Conservation (phyloP, 495 filamentous ascomycete species). For the Podospora sp. region DNA sequence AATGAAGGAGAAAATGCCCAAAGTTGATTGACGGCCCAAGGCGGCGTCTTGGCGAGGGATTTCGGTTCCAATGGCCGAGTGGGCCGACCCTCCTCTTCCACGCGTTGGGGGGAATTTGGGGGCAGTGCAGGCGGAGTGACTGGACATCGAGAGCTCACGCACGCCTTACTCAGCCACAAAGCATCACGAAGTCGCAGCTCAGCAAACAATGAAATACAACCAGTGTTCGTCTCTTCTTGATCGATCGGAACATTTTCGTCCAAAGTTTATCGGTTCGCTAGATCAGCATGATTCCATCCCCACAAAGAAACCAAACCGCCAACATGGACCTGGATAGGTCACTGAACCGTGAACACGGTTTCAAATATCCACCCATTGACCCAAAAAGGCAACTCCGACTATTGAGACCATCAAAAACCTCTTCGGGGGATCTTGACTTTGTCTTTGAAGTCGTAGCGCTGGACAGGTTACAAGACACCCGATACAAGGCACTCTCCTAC, state of each 20-base stretch:
- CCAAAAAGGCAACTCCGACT: not conserved
- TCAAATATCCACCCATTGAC: not conserved
- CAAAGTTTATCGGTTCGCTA: not conserved
- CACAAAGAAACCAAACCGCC: not conserved
- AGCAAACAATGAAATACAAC: not conserved
- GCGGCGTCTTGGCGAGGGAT: not conserved
- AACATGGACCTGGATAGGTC: not conserved
- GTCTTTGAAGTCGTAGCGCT: not conserved
- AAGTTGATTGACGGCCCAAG: not conserved
- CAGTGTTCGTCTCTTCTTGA: not conserved
- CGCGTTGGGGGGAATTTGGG: not conserved
- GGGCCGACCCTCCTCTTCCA: not conserved
- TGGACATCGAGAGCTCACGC: not conserved
- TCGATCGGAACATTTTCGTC: not conserved
- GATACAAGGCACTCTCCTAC: conserved; percentile 4
- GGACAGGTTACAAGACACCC: not conserved
- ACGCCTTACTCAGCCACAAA: not conserved
- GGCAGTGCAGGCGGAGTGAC: not conserved
- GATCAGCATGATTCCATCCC: not conserved
- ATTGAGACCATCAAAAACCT: not conserved
- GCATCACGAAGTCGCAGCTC: not conserved
- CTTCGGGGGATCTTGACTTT: not conserved
- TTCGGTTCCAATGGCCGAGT: not conserved
- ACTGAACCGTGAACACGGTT: not conserved
- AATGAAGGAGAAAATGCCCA: not conserved